phyloP scores from a whole-genome alignment of 1,139 yeast genomes.

The Nadsonia starkeyi-henricii region DNA sequence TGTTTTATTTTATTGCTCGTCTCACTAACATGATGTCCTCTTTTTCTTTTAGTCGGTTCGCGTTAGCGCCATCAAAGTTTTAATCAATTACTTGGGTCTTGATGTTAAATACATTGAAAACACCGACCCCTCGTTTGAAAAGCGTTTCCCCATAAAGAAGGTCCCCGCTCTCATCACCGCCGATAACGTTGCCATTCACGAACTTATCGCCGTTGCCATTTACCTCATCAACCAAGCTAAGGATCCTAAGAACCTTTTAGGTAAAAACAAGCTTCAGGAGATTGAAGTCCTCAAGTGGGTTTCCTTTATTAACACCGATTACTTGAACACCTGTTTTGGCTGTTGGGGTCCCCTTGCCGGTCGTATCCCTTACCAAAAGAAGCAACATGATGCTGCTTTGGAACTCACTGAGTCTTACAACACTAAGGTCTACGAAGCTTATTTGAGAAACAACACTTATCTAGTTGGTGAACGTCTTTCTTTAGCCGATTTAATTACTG shows the following conservation, averaged over 20 bases:
- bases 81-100: slow-evolving; percentile 57
- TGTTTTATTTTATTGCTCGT: too few relatives aligned
- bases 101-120: slow-evolving; percentile 41
- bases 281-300: slow-evolving; percentile 68
- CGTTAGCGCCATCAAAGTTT: slow-evolving; percentile 39
- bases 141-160: slow-evolving; percentile 55
- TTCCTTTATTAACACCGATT: slow-evolving; percentile 64
- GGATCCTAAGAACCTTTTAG: slow-evolving; percentile 3
- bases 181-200: slow-evolving; percentile 67
- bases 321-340: slow-evolving; percentile 32
- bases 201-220: slow-evolving; percentile 55
- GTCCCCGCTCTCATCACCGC: slow-evolving; percentile 70
- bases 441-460: slow-evolving; percentile 59
- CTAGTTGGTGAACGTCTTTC: slow-evolving; percentile 85
- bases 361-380: slow-evolving; percentile 63
- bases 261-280: slow-evolving; percentile 36
- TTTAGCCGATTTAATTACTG: slow-evolving; percentile 67
- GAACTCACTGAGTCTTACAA: slow-evolving; percentile 31
- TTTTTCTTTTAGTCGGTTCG: slow-evolving; percentile 6
- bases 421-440: slow-evolving; percentile 16
- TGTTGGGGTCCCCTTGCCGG: slow-evolving; percentile 35
- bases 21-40: too few relatives aligned
- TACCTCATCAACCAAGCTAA: slow-evolving; percentile 17
- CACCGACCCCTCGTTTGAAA: slow-evolving; percentile 32
- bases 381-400: slow-evolving; percentile 44